These are phyloP conservation scores for Lepidium campestre DNA, from an alignment of 441 rosid genomes.

Conservation along the genomic window DNA sequence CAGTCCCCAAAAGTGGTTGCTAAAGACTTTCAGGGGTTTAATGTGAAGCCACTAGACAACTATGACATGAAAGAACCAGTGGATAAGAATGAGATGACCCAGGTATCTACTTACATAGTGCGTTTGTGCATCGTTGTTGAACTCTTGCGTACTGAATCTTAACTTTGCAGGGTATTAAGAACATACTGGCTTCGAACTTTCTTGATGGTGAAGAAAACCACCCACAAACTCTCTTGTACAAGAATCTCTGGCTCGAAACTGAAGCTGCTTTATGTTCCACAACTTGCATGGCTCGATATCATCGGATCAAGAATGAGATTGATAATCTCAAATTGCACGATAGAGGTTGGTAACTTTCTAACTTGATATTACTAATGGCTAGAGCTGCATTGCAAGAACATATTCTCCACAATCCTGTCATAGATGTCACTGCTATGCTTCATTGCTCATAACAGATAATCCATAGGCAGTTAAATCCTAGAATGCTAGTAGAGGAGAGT, in stretches of 20 bases:
- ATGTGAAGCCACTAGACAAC: slow-evolving; percentile 28
- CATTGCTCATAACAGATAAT: background rate
- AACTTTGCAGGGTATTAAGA: slow-evolving; percentile 65
- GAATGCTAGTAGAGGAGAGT: background rate
- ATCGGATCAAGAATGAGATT: slow-evolving; percentile 53
- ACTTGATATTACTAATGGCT: background rate
- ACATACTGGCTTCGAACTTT: slow-evolving; percentile 57
- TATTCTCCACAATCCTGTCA: background rate
- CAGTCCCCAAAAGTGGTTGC: slow-evolving; percentile 31
- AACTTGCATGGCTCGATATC: slow-evolving; percentile 64
- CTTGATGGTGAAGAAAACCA: slow-evolving; percentile 45
- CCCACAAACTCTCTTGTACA: slow-evolving; percentile 58
- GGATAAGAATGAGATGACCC: slow-evolving; percentile 50
- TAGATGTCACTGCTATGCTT: slow-evolving; percentile 3
- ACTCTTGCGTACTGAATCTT: slow-evolving; percentile 4
- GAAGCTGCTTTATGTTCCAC: slow-evolving; percentile 81
- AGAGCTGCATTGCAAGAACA: slow-evolving; percentile 6
- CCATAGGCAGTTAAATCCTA: background rate
- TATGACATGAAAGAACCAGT: slow-evolving; percentile 23
- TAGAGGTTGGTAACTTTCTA: slow-evolving; percentile 36
- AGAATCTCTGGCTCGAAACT: slow-evolving; percentile 95
- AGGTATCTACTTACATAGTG: slow-evolving; percentile 37
- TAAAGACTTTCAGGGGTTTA: slow-evolving; percentile 19
- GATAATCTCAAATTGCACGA: slow-evolving; percentile 32
- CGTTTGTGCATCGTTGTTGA: background rate